phyloP scores from a whole-genome alignment of 2,329 filamentous ascomycete species.

The Claviceps africana region DNA sequence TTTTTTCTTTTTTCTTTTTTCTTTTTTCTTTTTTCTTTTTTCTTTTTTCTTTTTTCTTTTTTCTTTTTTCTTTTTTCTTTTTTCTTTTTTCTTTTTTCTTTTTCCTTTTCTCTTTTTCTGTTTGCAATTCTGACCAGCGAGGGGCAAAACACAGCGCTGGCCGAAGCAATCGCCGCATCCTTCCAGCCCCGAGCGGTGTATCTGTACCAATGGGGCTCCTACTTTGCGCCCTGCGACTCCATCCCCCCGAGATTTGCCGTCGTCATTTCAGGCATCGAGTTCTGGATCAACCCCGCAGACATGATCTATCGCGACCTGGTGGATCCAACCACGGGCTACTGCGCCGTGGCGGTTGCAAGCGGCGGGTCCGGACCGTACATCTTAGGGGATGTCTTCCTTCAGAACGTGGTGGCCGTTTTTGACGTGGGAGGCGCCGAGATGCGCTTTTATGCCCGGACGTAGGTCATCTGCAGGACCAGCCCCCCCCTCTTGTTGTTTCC shows the following conservation, averaged over 20 bases:
- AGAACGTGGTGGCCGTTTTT: constrained; percentile 36
- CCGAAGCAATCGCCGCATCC: constrained; percentile 30
- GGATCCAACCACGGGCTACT: constrained; percentile 32
- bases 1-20: too few relatives aligned
- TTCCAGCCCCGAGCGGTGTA: constrained; percentile 34
- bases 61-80: too few relatives aligned
- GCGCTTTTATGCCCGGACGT: constrained; percentile 24
- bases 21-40: too few relatives aligned
- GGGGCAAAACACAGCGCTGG: constrained; percentile 24
- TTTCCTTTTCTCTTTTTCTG: background rate
- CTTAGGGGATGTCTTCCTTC: constrained; percentile 35
- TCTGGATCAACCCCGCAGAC: constrained; percentile 34
- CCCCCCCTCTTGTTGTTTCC: background rate
- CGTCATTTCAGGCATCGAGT: constrained; percentile 27
- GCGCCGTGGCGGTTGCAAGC: constrained; percentile 31
- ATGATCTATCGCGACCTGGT: constrained; percentile 29
- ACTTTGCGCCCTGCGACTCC: constrained; percentile 35
- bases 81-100: background rate
- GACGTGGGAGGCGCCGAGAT: constrained; percentile 32
- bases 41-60: too few relatives aligned
- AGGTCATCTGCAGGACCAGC: background rate
- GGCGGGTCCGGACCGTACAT: constrained; percentile 33
- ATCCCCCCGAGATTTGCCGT: constrained; percentile 31
- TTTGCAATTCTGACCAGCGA: background rate
- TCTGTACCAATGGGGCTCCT: constrained; percentile 31